Evolutionary conservation across 2,329 filamentous ascomycete genomes (phyloP).

Genomic region (Zalaria obscura): DNA sequence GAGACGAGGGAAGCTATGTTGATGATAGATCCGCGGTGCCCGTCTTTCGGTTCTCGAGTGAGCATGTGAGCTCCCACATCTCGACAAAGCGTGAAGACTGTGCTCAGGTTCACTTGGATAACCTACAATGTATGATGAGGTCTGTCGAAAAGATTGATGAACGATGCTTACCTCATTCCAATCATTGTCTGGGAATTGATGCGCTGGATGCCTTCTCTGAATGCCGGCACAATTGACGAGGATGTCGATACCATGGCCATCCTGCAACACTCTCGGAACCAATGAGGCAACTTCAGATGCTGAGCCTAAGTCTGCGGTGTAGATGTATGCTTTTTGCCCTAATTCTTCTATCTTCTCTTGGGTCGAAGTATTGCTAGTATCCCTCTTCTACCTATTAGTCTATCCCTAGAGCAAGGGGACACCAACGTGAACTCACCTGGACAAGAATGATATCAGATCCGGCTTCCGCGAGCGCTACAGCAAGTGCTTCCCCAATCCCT

Average conservation of each 20-base stretch:
- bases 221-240: constrained; percentile 17
- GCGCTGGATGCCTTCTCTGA: constrained; percentile 12
- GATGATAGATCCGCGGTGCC: constrained; percentile 58
- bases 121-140: constrained; percentile 33
- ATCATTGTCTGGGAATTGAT: constrained; percentile 15
- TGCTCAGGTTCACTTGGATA: constrained; percentile 72
- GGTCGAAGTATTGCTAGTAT: constrained; percentile 41
- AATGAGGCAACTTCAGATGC: constrained; percentile 43
- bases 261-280: constrained; percentile 18
- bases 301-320: constrained; percentile 56
- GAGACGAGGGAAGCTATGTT: constrained; percentile 69
- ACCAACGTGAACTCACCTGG: not conserved
- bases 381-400: constrained; percentile 27
- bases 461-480: constrained; percentile 27
- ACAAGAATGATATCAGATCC: constrained; percentile 19
- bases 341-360: constrained; percentile 48
- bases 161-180: constrained; percentile 24
- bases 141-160: not conserved
- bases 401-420: not conserved
- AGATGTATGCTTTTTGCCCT: constrained; percentile 52
- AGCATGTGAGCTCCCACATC: constrained; percentile 72
- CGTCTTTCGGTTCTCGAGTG: constrained; percentile 29
- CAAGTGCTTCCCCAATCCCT: constrained; percentile 30
- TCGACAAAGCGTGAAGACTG: constrained; percentile 64
- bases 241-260: constrained; percentile 13